Conservation (phyloP, 148 eudicot species). For the Dysphania ambrosioides region DNA sequence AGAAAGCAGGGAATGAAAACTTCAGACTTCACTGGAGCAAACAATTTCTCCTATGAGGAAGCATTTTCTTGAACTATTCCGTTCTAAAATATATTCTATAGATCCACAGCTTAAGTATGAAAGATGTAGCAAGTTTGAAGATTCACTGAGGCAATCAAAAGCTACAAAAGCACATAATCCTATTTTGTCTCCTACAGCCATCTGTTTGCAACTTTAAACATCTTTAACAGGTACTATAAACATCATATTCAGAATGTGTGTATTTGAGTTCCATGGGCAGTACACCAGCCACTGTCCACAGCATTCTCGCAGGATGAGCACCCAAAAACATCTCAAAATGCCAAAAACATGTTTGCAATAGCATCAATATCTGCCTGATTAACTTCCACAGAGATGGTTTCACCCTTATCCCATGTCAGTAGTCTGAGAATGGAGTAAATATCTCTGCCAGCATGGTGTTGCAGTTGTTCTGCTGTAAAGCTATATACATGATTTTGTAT, state of each 20-base stretch:
- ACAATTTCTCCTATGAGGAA: too few relatives aligned
- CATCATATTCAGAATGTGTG: not conserved
- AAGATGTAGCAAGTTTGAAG: too few relatives aligned
- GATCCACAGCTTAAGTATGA: too few relatives aligned
- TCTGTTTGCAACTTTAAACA: not conserved
- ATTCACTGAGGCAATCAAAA: too few relatives aligned
- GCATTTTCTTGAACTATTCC: too few relatives aligned
- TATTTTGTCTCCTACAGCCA: not conserved
- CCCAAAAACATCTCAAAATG: not conserved
- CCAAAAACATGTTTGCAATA: slow-evolving; percentile 5
- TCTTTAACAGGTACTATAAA: too few relatives aligned
- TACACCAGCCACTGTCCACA: not conserved
- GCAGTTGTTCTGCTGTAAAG: slow-evolving; percentile 44
- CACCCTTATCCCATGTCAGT: slow-evolving; percentile 42
- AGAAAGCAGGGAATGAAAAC: too few relatives aligned
- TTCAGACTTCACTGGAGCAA: too few relatives aligned
- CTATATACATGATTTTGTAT: slow-evolving; percentile 31
- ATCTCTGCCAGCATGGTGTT: slow-evolving; percentile 39
- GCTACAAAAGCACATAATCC: not conserved
- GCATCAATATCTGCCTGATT: slow-evolving; percentile 8
- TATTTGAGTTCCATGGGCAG: not conserved
- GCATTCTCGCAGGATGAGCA: not conserved
- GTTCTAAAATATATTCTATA: too few relatives aligned
- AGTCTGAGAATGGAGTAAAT: slow-evolving; percentile 43
- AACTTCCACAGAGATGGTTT: slow-evolving; percentile 14